Base-by-base conservation (phyloP, 1,284 basidiomycete species). In the Ganoderma sinense region DNA sequence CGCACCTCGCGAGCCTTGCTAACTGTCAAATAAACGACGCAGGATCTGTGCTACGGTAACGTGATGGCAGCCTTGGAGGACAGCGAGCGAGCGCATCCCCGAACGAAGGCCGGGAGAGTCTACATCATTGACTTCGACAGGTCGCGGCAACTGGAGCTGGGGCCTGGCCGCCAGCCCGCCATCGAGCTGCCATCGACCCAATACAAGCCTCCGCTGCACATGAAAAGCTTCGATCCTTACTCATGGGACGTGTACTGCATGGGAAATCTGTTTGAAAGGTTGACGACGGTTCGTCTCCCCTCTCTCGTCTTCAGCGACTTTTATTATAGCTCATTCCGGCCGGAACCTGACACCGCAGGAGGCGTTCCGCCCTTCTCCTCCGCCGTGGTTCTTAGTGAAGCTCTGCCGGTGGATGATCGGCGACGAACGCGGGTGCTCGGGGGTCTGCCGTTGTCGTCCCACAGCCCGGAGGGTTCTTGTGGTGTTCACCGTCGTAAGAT, bases 81-180 rank as follows among this genome's bases (percentile, higher is more conserved):
- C 3, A 48, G 6, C 16, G n/a, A n/a, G 45, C n/a, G n/a, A 8
- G 20, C 20, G 4, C n/a, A n/a, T 18, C 45, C n/a, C 20, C 45
- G 10, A 48, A 48, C 45, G 45, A 48, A 6, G 45, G 53, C 53
- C 5, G 53, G 53, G 13, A 55, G 29, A 55, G 26, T 55, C 26
- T 55, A 55, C 29, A 26, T 55, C 29, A 55, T 55, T 16, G 53
- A 55, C 53, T 55, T 55, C 53, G 45, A 48, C n/a, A 48, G 45
- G 45, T 48, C 45, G 10, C n/a, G 20, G 45, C 20, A 48, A n/a
- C 45, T 48, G 45, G 45, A 48, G 45, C n/a, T n/a, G 20, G 45
- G n/a, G 0, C 45, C 45, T 1, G 45, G 43, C 16, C 16, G 43
- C 20, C 43, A 45, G 43, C 20, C 20, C 45, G 45, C 45, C 45